Evolutionary conservation across 2,329 filamentous ascomycete genomes (phyloP), one percentile per base, ranked within the genome.

Genomic region (Diaporthe citrichinensis): DNA sequence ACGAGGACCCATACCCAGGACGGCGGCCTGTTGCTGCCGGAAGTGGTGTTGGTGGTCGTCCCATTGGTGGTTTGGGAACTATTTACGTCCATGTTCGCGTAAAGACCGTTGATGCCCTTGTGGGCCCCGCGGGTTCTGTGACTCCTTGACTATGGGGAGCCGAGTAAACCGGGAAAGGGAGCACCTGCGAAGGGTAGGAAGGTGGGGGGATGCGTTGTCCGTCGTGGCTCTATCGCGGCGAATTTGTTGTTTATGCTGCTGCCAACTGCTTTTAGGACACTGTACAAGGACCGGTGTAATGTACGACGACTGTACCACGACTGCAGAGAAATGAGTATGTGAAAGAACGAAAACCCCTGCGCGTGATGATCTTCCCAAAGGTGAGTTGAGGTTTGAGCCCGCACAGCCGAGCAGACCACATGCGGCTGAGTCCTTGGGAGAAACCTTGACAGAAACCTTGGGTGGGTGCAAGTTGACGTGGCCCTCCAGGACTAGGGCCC

Each of bases 1-100:
- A 78, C 74, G 34, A 77, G 41, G 46, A 78, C 51, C 44, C 65
- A 77, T 44, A 77, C 71, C 68, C 68, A 73, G 28, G 34, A n/a
- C 2, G 71, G 71, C 3, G 71, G 71, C 3, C 10, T 31, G 34
- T 31, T 65, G 34, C 58, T 65, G 34, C 25, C 25, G 8, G 57
- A 31, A 14, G 25, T 53, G 3, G 46, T 55, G 14, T 36, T 20
- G 55, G 8, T 53, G 46, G 25, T 65, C 6, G 44, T 62, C 0
- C 44, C 59, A 62, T 44, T 41, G 46, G 36, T 55, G 44, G 17
- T 55, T 12, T 41, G 53, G 39, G 5, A 28, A 2, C 15, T 34
- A 28, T n/a, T 55, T 12, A 8, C 0, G 46, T 53, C 46, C 65
- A 69, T 65, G 25, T 14, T 34, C 17, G 28, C 17, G 41, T 25